These are phyloP conservation scores for Saccharomycopsis amapae DNA, from an alignment of 805 yeast species.

Conservation along the genomic window DNA sequence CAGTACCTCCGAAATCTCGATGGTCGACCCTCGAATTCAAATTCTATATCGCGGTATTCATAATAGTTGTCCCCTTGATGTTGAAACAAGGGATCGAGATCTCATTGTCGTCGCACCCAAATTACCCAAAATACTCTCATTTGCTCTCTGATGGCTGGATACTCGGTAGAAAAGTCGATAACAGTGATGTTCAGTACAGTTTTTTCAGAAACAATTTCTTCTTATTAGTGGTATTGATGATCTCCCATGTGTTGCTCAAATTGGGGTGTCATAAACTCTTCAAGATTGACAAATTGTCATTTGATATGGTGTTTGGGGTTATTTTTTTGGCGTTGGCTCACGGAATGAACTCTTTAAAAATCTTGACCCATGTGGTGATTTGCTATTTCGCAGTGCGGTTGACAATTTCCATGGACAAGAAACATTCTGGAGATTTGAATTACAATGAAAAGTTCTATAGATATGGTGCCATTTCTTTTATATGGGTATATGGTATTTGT, in stretches of 20 bases:
- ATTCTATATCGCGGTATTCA: constrained; percentile 56
- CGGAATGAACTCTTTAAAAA: constrained; percentile 64
- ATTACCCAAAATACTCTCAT: constrained; percentile 55
- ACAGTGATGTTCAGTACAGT: constrained; percentile 83
- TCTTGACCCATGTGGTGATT: constrained; percentile 49
- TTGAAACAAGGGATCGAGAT: constrained; percentile 75
- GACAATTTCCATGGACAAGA: constrained; percentile 12
- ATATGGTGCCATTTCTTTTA: constrained; percentile 34
- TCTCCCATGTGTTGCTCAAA: constrained; percentile 49
- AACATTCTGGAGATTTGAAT: constrained; percentile 7
- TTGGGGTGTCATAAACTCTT: no score
- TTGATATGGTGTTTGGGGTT: constrained; percentile 69
- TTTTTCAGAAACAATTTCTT: constrained; percentile 80
- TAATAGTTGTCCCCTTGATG: constrained; percentile 75
- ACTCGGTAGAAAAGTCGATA: constrained; percentile 84
- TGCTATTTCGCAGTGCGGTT: constrained; percentile 37
- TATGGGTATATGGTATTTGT: constrained; percentile 79
- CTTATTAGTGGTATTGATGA: constrained; percentile 47
- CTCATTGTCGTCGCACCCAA: constrained; percentile 65
- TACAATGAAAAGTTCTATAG: constrained; percentile 25
- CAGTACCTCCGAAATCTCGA: constrained; percentile 32
- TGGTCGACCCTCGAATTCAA: constrained; percentile 78
- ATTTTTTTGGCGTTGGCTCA: constrained; percentile 66
- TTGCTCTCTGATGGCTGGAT: constrained; percentile 80
- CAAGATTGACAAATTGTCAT: constrained; percentile 38